These are phyloP conservation scores for Pisolithus orientalis DNA, from an alignment of 768 basidiomycete genomes.

Conservation along the genomic window DNA sequence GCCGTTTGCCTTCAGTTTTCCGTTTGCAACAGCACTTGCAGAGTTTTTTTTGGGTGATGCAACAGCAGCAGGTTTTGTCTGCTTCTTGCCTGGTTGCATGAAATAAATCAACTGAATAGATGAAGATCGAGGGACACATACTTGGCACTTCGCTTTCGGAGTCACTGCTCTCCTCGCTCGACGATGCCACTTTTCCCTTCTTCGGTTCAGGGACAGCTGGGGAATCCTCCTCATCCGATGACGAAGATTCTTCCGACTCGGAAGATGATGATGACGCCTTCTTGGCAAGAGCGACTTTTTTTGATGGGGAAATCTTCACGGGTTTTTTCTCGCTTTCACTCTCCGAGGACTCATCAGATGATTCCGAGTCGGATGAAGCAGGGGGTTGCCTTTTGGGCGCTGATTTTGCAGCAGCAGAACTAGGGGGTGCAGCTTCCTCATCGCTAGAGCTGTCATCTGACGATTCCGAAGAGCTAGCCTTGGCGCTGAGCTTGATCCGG, in stretches of 20 bases:
- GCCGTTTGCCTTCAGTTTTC: neutral
- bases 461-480: constrained; percentile 8
- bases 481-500: constrained; percentile 9
- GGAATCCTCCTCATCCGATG: neutral
- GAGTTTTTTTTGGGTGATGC: neutral
- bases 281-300: too few species aligned
- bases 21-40: neutral
- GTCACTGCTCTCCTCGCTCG: constrained; percentile 11
- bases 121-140: constrained; percentile 3
- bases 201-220: neutral
- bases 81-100: neutral
- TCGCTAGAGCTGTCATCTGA: constrained; percentile 11
- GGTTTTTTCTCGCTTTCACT: neutral
- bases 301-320: too few species aligned
- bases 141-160: constrained; percentile 5
- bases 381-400: neutral
- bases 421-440: neutral
- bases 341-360: constrained; percentile 11
- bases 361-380: neutral
- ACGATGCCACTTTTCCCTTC: neutral
- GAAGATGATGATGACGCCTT: too few species aligned
- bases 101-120: neutral
- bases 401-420: neutral
- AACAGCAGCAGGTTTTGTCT: neutral
- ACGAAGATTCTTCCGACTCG: too few species aligned